Conservation (phyloP, 257 asterid genomes). For the Salvia splendens region DNA sequence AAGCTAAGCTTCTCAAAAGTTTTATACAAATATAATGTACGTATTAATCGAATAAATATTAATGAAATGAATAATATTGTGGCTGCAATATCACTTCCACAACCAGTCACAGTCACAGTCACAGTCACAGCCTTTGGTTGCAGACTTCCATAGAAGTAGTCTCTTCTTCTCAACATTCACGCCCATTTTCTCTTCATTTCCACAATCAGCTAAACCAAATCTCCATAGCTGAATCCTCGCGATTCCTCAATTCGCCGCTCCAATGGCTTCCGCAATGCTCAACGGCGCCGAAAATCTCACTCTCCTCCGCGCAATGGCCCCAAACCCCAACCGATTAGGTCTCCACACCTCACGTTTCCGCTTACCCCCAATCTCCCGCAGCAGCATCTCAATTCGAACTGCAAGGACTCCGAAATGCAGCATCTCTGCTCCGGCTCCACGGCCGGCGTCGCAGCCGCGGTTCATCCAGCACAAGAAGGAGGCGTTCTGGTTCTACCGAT, state of each 20-base stretch:
- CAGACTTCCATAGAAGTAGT: constrained; percentile 21
- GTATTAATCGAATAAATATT: too few species aligned
- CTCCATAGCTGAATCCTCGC: constrained; percentile 12
- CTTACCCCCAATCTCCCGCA: constrained; percentile 40
- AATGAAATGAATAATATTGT: neutral
- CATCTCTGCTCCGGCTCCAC: constrained; percentile 58
- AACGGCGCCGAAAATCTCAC: constrained; percentile 59
- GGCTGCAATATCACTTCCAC: constrained; percentile 32
- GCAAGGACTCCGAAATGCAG: constrained; percentile 63
- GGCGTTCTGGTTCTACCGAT: constrained; percentile 94
- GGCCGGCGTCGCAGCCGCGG: constrained; percentile 90
- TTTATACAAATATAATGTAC: too few species aligned
- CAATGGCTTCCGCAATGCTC: constrained; percentile 74
- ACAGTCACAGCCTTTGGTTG: too few species aligned
- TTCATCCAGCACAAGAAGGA: constrained; percentile 96
- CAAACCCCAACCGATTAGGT: constrained; percentile 49
- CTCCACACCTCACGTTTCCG: constrained; percentile 50
- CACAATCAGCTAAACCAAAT: neutral
- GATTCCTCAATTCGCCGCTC: neutral
- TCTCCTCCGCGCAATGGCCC: constrained; percentile 41
- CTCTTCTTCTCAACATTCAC: constrained; percentile 12
- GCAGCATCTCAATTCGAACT: constrained; percentile 35
- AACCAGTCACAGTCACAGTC: too few species aligned
- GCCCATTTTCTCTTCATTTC: neutral
- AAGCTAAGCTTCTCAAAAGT: too few species aligned